Evolutionary conservation across 192 early-diverging fungal species (phyloP).

Genomic region (Phlyctochytrium planicorne): DNA sequence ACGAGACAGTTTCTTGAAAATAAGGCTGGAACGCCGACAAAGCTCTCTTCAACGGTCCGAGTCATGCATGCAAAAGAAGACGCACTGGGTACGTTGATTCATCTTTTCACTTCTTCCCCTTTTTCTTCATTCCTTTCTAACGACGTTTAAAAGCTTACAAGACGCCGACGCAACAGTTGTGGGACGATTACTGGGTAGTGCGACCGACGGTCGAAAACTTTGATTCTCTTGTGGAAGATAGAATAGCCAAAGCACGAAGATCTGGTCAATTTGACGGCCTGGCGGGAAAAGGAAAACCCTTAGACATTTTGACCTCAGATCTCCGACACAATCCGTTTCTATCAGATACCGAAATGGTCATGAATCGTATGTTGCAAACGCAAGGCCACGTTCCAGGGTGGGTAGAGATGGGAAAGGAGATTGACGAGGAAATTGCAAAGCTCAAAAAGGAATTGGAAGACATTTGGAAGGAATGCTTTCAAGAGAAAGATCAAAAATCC

Average conservation of each 20-base stretch:
- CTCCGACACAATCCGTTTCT: constrained; percentile 37
- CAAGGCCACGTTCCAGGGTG: constrained; percentile 38
- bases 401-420: constrained; percentile 33
- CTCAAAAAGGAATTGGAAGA: constrained; percentile 30
- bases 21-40: not conserved
- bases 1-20: constrained; percentile 11
- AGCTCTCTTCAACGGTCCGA: constrained; percentile 12
- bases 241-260: constrained; percentile 33
- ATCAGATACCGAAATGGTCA: constrained; percentile 29
- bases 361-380: constrained; percentile 40
- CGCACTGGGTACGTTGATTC: constrained; percentile 9
- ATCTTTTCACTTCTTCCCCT: not conserved
- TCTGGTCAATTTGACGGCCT: constrained; percentile 42
- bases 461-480: constrained; percentile 19
- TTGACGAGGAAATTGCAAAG: constrained; percentile 32
- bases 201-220: constrained; percentile 31
- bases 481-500: not conserved
- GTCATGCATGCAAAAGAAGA: constrained; percentile 25
- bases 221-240: constrained; percentile 36
- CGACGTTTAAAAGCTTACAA: constrained; percentile 26
- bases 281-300: constrained; percentile 32
- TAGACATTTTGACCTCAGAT: constrained; percentile 29
- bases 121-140: not conserved
- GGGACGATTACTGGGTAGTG: constrained; percentile 35
- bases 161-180: constrained; percentile 35